A percentile compares a stretch with the other conserved stretches of the same genome.
Conservation (phyloP, 2,329 filamentous ascomycete species). For the Hymenoscyphus fructigenus region DNA sequence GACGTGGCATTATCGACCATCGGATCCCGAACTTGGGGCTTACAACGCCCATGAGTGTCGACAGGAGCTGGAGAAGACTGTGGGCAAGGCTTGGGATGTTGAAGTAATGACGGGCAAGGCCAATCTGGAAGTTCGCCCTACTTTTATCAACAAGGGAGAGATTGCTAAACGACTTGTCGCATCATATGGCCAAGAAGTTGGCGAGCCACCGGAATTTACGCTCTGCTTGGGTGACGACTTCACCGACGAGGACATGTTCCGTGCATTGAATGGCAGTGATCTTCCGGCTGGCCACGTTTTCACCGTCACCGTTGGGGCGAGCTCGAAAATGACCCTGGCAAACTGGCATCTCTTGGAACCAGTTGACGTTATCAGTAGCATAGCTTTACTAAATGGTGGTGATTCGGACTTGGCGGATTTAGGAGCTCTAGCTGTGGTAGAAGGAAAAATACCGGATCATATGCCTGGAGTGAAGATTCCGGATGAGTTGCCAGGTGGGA, state of each 20-base stretch:
- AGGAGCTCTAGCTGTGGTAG: slow-evolving; percentile 31
- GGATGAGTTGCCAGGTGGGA: slow-evolving; percentile 27
- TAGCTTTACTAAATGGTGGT: slow-evolving; percentile 49
- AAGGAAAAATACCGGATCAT: slow-evolving; percentile 30
- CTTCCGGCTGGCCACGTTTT: slow-evolving; percentile 69
- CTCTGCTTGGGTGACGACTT: slow-evolving; percentile 94
- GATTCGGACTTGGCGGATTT: slow-evolving; percentile 30
- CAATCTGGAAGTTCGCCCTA: slow-evolving; percentile 94
- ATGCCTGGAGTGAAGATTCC: slow-evolving; percentile 26
- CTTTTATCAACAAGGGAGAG: slow-evolving; percentile 97
- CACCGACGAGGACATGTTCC: slow-evolving; percentile 97
- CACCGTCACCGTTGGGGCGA: slow-evolving; percentile 87
- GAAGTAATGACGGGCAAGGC: slow-evolving; percentile 98
- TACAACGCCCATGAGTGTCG: slow-evolving; percentile 81
- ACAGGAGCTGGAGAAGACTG: slow-evolving; percentile 73
- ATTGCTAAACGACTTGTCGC: slow-evolving; percentile 82
- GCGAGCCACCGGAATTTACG: slow-evolving; percentile 73
- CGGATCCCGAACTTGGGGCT: slow-evolving; percentile 79
- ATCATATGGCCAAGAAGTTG: slow-evolving; percentile 59
- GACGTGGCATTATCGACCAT: slow-evolving; percentile 95
- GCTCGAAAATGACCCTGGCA: slow-evolving; percentile 87
- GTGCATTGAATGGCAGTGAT: slow-evolving; percentile 66
- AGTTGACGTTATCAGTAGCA: slow-evolving; percentile 75
- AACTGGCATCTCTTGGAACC: slow-evolving; percentile 89
- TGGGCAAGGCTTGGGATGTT: slow-evolving; percentile 80